Conservation (phyloP, 495 filamentous ascomycete species). For the Xylona heveae region DNA sequence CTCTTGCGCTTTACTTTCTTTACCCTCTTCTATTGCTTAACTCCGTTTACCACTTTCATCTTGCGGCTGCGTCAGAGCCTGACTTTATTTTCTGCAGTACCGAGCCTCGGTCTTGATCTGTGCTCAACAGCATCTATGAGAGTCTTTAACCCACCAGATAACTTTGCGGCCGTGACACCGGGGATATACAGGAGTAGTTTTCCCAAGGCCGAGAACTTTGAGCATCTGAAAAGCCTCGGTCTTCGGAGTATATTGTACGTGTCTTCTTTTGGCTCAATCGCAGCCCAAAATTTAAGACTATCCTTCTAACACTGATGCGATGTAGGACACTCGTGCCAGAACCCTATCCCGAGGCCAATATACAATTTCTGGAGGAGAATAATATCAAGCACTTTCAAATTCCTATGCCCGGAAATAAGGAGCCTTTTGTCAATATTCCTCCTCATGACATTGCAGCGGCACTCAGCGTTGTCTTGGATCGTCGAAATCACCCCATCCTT, state of each 20-base stretch:
- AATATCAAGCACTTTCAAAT: slow-evolving; percentile 47
- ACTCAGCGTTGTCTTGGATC: slow-evolving; percentile 39
- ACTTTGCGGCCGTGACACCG: slow-evolving; percentile 42
- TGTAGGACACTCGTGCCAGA: slow-evolving; percentile 55
- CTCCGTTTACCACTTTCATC: too few species aligned
- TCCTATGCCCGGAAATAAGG: slow-evolving; percentile 59
- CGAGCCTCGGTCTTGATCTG: too few species aligned
- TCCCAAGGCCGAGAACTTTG: slow-evolving; percentile 39
- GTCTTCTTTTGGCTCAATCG: background rate
- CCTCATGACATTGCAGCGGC: slow-evolving; percentile 38
- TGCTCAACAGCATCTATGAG: too few species aligned
- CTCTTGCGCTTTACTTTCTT: too few species aligned
- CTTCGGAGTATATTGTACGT: slow-evolving; percentile 59
- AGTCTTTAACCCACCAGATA: slow-evolving; percentile 37
- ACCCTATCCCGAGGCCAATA: slow-evolving; percentile 32
- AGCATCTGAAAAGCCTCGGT: slow-evolving; percentile 36
- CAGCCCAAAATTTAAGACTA: background rate
- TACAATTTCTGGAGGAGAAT: slow-evolving; percentile 34
- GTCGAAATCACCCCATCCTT: slow-evolving; percentile 48
- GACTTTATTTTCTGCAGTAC: too few species aligned
- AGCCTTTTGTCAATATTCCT: slow-evolving; percentile 25
- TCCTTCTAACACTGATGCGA: slow-evolving; percentile 9
- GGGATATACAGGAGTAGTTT: slow-evolving; percentile 64
- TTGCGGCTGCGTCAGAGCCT: too few species aligned
- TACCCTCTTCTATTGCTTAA: too few species aligned